phyloP scores from a whole-genome alignment of 2,329 filamentous ascomycete species.

The Pseudogymnoascus sp. region DNA sequence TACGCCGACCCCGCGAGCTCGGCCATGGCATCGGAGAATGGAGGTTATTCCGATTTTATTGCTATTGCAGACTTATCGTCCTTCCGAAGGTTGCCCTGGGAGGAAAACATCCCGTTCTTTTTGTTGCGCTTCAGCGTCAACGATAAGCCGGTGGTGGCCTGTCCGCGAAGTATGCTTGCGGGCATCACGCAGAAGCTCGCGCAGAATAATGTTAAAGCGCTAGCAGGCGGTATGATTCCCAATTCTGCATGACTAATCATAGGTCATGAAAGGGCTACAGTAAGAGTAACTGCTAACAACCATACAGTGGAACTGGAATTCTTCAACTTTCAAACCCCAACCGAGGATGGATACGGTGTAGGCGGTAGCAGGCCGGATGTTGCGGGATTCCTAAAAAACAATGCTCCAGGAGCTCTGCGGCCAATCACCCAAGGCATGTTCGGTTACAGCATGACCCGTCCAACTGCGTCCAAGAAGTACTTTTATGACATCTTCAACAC shows the following conservation, averaged over 20 bases:
- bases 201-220: slow-evolving; percentile 63
- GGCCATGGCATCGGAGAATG: slow-evolving; percentile 79
- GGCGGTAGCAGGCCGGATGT: slow-evolving; percentile 58
- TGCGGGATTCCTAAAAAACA: slow-evolving; percentile 63
- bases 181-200: slow-evolving; percentile 59
- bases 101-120: slow-evolving; percentile 81
- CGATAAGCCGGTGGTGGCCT: slow-evolving; percentile 68
- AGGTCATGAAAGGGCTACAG: neutral
- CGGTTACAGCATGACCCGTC: slow-evolving; percentile 80
- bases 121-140: slow-evolving; percentile 77
- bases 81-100: slow-evolving; percentile 84
- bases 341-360: slow-evolving; percentile 35
- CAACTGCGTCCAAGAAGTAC: slow-evolving; percentile 84
- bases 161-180: slow-evolving; percentile 68
- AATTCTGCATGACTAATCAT: neutral
- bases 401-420: slow-evolving; percentile 63
- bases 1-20: slow-evolving; percentile 76
- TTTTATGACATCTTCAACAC: slow-evolving; percentile 82
- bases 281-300: slow-evolving; percentile 12
- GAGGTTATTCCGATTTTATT: slow-evolving; percentile 79
- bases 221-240: slow-evolving; percentile 71
- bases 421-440: slow-evolving; percentile 91
- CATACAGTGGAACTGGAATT: slow-evolving; percentile 82
- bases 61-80: slow-evolving; percentile 70
- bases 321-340: slow-evolving; percentile 72